phyloP scores from a whole-genome alignment of 441 rosid species.

The Arabidopsis hybrid region DNA sequence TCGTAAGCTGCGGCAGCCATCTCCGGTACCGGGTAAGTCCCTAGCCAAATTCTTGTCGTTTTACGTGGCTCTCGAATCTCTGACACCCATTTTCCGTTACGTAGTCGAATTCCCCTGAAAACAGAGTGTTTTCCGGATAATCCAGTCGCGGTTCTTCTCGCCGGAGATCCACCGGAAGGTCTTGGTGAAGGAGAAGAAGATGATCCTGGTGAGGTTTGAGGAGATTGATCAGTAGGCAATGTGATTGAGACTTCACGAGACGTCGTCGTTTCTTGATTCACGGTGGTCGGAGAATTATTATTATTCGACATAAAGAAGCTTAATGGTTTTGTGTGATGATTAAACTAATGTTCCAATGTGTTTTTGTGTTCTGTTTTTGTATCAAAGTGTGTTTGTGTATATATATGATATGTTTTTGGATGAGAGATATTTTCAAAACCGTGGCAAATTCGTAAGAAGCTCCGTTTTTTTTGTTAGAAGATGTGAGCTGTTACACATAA shows the following conservation, averaged over 20 bases:
- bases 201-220: slow-evolving; percentile 45
- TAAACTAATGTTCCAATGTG: background rate
- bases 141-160: slow-evolving; percentile 25
- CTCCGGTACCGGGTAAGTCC: slow-evolving; percentile 76
- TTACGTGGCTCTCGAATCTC: slow-evolving; percentile 92
- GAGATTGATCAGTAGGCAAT: slow-evolving; percentile 31
- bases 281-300: slow-evolving; percentile 21
- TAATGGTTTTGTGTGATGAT: background rate
- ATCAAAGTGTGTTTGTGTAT: slow-evolving; percentile 24
- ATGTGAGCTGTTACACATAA: slow-evolving; percentile 25
- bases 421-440: slow-evolving; percentile 29
- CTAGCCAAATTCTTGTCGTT: slow-evolving; percentile 87
- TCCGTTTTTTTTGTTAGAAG: slow-evolving; percentile 28
- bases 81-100: slow-evolving; percentile 94
- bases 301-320: slow-evolving; percentile 46
- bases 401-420: background rate
- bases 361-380: slow-evolving; percentile 2
- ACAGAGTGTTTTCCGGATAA: slow-evolving; percentile 53
- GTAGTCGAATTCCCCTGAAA: slow-evolving; percentile 70
- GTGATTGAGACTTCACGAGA: slow-evolving; percentile 24
- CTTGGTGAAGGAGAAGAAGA: slow-evolving; percentile 47
- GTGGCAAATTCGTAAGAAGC: slow-evolving; percentile 55
- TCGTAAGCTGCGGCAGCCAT: slow-evolving; percentile 94
- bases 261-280: slow-evolving; percentile 25
- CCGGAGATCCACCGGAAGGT: slow-evolving; percentile 35